Percentiles rank a stretch among this genome's conserved stretches.
Conservation (phyloP, 179 eudicot genomes). For the Beta lomatogona region DNA sequence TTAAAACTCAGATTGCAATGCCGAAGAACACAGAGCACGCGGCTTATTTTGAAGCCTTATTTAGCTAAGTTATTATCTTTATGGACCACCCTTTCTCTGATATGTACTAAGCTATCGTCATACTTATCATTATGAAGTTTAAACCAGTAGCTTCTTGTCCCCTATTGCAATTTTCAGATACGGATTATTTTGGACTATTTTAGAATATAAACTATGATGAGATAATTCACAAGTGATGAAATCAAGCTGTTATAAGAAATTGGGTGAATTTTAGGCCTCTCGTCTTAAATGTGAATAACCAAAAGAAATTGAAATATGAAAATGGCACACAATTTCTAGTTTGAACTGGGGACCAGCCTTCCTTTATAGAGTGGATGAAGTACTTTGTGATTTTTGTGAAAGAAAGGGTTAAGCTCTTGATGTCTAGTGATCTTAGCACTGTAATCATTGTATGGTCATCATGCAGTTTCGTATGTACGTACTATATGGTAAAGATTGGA, state of each 20-base stretch:
- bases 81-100: conserved; percentile 28
- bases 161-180: conserved; percentile 9
- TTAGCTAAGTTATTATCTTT: conserved; percentile 17
- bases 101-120: conserved; percentile 14
- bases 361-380: not conserved
- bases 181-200: not conserved
- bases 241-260: too few species aligned
- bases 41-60: conserved; percentile 18
- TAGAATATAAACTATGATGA: not conserved
- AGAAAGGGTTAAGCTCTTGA: not conserved
- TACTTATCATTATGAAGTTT: conserved; percentile 15
- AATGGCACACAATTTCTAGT: too few species aligned
- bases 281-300: too few species aligned
- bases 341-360: not conserved
- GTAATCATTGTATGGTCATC: not conserved
- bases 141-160: conserved; percentile 24
- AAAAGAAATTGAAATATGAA: too few species aligned
- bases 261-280: not conserved
- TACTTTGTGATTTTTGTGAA: not conserved
- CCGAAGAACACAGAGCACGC: conserved; percentile 30
- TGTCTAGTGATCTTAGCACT: not conserved
- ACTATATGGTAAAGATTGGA: too few species aligned
- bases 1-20: conserved; percentile 16
- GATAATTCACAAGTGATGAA: too few species aligned
- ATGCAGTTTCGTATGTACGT: not conserved